Evolutionary conservation across 495 filamentous ascomycete genomes (phyloP).

Genomic region (Penicillium ochrochloron): DNA sequence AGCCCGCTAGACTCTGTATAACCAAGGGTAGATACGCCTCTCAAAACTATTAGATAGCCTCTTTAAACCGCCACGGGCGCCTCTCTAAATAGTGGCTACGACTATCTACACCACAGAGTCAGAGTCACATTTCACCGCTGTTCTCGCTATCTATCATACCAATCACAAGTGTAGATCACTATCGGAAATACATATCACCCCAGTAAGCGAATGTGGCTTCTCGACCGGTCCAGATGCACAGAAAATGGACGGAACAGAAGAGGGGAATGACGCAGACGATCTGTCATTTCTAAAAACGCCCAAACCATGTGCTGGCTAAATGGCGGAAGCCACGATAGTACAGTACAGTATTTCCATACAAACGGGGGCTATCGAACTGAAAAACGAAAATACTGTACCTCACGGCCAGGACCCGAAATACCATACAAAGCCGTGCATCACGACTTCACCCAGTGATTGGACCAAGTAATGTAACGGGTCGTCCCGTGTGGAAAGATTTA

Average conservation of each 20-base stretch:
- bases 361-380: neutral
- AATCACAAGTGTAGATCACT: neutral
- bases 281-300: neutral
- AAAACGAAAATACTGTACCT: neutral
- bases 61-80: neutral
- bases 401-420: neutral
- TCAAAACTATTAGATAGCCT: neutral
- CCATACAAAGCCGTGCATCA: neutral
- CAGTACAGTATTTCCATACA: slow-evolving; percentile 1
- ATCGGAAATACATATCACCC: neutral
- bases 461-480: neutral
- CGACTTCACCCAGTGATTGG: neutral
- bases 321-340: neutral
- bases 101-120: neutral
- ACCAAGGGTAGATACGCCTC: neutral
- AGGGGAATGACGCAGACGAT: neutral
- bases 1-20: neutral
- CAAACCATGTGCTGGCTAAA: neutral
- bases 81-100: neutral
- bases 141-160: neutral
- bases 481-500: slow-evolving; percentile 4
- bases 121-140: neutral
- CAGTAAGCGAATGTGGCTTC: neutral
- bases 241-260: neutral
- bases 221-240: neutral